phyloP scores from a whole-genome alignment of 2,329 filamentous ascomycete species.

The Sporothrix mexicana region DNA sequence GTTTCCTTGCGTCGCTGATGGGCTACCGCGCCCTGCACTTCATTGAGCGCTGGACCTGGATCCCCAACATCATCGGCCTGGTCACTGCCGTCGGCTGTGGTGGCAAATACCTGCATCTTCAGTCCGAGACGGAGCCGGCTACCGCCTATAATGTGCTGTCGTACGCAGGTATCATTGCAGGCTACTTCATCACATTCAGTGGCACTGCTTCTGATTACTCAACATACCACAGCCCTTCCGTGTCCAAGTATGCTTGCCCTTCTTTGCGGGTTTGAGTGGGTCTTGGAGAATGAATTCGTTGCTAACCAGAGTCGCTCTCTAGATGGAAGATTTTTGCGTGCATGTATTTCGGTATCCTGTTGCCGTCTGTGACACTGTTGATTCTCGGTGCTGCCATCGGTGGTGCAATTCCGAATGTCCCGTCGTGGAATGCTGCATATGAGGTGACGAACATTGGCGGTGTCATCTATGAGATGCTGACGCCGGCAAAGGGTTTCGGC shows the following conservation, averaged over 20 bases:
- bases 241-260: constrained; percentile 44
- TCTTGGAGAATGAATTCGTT: neutral
- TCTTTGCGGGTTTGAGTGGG: neutral
- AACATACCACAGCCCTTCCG: constrained; percentile 58
- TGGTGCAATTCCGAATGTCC: constrained; percentile 54
- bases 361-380: constrained; percentile 58
- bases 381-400: constrained; percentile 58
- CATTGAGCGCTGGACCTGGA: constrained; percentile 63
- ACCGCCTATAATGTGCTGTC: constrained; percentile 50
- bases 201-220: constrained; percentile 63
- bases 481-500: constrained; percentile 54
- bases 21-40: constrained; percentile 61
- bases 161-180: constrained; percentile 56
- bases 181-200: constrained; percentile 62
- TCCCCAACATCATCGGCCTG: constrained; percentile 59
- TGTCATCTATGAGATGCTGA: constrained; percentile 55
- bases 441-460: constrained; percentile 51
- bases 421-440: constrained; percentile 51
- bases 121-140: constrained; percentile 50
- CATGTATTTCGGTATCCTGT: constrained; percentile 58
- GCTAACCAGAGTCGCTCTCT: constrained; percentile 29
- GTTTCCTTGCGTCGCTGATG: constrained; percentile 60
- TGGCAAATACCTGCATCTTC: constrained; percentile 55
- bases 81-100: constrained; percentile 60
- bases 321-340: constrained; percentile 53